Percentiles rank a stretch among this genome's conserved stretches.
Conservation (phyloP, 768 basidiomycete species). For the Sistotremastrum niveocremeum region DNA sequence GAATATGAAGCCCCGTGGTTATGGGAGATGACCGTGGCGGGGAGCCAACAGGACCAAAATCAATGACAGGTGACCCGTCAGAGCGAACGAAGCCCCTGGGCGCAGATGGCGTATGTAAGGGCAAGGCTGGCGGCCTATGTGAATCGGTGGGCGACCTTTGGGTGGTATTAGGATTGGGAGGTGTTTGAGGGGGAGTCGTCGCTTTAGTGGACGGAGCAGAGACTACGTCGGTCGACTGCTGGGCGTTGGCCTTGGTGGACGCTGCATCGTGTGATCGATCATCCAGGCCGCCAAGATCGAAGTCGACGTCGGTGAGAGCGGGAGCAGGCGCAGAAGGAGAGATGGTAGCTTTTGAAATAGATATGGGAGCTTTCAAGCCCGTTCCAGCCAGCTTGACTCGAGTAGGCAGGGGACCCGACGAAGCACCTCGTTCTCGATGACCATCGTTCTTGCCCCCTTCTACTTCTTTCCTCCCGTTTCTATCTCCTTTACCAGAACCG, state of each 20-base stretch:
- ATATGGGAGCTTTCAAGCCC: constrained; percentile 37
- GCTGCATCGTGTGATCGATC: constrained; percentile 27
- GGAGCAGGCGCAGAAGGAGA: constrained; percentile 73
- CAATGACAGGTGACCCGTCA: constrained; percentile 26
- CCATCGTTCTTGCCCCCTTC: constrained; percentile 18
- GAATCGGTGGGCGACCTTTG: background rate
- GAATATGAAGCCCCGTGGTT: background rate
- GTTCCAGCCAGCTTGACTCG: constrained; percentile 12
- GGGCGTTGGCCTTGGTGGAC: constrained; percentile 2
- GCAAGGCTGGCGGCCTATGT: constrained; percentile 31
- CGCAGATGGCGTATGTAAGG: constrained; percentile 33
- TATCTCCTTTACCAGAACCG: constrained; percentile 20
- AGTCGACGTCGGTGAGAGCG: constrained; percentile 61
- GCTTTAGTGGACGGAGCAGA: constrained; percentile 8
- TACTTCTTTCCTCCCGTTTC: constrained; percentile 19
- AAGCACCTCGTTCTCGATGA: constrained; percentile 20
- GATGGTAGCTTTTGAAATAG: constrained; percentile 55
- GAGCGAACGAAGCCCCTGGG: constrained; percentile 34
- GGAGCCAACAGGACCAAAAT: constrained; percentile 77
- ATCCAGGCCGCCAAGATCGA: constrained; percentile 52
- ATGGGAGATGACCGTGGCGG: constrained; percentile 37
- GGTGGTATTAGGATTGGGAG: constrained; percentile 10
- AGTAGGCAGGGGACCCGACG: constrained; percentile 12
- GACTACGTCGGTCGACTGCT: constrained; percentile 6
- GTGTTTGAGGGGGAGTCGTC: constrained; percentile 12